A percentile compares a stretch with the other conserved stretches of the same genome.
phyloP scores from a whole-genome alignment of 208 protist genomes.

The Crithidia mellificae region DNA sequence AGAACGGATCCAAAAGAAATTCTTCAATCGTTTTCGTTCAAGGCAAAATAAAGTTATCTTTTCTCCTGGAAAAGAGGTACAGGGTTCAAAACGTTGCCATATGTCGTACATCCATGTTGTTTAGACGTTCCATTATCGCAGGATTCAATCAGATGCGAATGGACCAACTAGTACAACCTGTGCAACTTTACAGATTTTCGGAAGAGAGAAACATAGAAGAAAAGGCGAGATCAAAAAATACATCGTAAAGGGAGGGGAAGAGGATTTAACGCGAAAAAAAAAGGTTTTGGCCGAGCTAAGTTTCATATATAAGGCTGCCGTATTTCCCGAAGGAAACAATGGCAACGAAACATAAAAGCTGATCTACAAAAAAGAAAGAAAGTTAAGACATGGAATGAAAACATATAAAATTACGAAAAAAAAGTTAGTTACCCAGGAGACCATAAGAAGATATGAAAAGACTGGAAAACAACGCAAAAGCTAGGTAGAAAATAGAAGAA shows the following conservation, averaged over 20 bases:
- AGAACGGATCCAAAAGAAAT: not conserved
- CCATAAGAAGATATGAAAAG: slow-evolving; percentile 4
- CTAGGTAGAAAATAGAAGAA: slow-evolving; percentile 1
- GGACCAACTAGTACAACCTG: slow-evolving; percentile 11
- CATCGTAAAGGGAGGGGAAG: slow-evolving; percentile 13
- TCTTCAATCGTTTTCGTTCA: not conserved
- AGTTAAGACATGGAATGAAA: slow-evolving; percentile 19
- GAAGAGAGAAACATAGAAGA: slow-evolving; percentile 3
- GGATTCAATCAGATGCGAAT: slow-evolving; percentile 7
- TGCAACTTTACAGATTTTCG: slow-evolving; percentile 20
- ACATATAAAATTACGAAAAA: slow-evolving; percentile 17
- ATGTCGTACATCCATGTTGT: slow-evolving; percentile 7
- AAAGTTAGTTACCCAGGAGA: slow-evolving; percentile 10
- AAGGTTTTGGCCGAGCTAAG: slow-evolving; percentile 10
- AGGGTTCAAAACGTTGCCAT: slow-evolving; percentile 16
- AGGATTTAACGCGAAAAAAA: slow-evolving; percentile 29
- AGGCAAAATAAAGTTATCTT: not conserved
- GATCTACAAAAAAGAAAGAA: slow-evolving; percentile 14
- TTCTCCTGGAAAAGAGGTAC: slow-evolving; percentile 16
- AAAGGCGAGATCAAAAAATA: slow-evolving; percentile 28
- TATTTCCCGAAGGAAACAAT: slow-evolving; percentile 7
- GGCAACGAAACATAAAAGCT: slow-evolving; percentile 23
- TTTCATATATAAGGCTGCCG: slow-evolving; percentile 9
- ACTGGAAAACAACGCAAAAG: slow-evolving; percentile 13
- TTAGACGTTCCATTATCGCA: slow-evolving; percentile 4